phyloP scores from a whole-genome alignment of 768 basidiomycete genomes.

The Pleurotus giganteus region DNA sequence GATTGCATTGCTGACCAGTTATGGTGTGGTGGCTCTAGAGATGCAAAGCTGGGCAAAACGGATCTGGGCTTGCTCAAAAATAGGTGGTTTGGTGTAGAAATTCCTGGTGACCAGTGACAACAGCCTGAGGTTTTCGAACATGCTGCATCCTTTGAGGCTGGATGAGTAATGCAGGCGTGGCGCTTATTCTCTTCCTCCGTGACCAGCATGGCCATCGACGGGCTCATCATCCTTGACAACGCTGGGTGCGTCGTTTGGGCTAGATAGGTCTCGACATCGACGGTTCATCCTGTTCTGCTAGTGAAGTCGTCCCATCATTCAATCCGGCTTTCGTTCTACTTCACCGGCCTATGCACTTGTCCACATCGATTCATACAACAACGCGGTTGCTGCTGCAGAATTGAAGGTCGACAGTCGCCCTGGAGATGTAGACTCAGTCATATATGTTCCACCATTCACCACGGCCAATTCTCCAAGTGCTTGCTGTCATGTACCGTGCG shows the following conservation, averaged over 20 bases:
- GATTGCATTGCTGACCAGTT: conserved; percentile 53
- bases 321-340: conserved; percentile 83
- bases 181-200: not conserved
- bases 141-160: conserved; percentile 1
- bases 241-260: conserved; percentile 51
- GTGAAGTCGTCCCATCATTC: conserved; percentile 74
- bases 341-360: conserved; percentile 77
- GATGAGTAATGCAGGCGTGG: not conserved
- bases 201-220: conserved; percentile 69
- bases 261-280: conserved; percentile 7
- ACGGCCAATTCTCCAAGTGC: conserved; percentile 56
- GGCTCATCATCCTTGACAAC: conserved; percentile 75
- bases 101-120: not conserved
- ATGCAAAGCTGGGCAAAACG: not conserved
- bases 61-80: not conserved
- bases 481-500: conserved; percentile 78
- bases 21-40: not conserved
- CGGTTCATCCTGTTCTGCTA: conserved; percentile 14
- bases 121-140: conserved; percentile 1
- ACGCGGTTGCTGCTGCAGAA: conserved; percentile 55
- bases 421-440: conserved; percentile 68
- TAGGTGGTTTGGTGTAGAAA: not conserved
- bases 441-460: conserved; percentile 58
- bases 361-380: conserved; percentile 84
- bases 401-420: conserved; percentile 26